Conservation (phyloP, 2,329 filamentous ascomycete species). For the Sporothrix variecibatus region DNA sequence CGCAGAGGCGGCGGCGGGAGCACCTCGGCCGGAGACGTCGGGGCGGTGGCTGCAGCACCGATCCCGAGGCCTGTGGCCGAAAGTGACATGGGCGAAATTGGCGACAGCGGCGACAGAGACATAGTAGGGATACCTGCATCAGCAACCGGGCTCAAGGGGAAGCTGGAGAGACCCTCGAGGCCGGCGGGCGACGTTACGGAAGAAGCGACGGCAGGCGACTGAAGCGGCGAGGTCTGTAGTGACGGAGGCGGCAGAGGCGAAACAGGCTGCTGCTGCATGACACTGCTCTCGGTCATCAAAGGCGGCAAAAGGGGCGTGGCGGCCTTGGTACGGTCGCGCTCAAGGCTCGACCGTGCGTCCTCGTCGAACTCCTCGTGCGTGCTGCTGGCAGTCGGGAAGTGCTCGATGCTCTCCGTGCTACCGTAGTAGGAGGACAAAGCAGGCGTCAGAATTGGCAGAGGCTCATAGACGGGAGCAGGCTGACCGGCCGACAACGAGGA, state of each 20-base stretch:
- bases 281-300: constrained; percentile 60
- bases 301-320: constrained; percentile 86
- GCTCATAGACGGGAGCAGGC: constrained; percentile 50
- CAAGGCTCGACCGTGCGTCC: constrained; percentile 49
- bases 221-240: constrained; percentile 72
- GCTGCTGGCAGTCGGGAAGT: constrained; percentile 10
- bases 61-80: neutral
- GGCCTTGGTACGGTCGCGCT: constrained; percentile 62
- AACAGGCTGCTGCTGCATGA: constrained; percentile 38
- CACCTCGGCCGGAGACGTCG: constrained; percentile 9
- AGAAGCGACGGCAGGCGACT: constrained; percentile 79
- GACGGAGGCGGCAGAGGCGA: constrained; percentile 51
- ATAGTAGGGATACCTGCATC: constrained; percentile 22
- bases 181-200: constrained; percentile 26
- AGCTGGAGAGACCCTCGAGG: neutral
- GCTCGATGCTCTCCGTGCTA: constrained; percentile 56
- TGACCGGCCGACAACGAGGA: constrained; percentile 71
- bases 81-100: neutral
- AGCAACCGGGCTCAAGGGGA: neutral
- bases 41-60: constrained; percentile 11
- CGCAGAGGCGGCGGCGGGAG: constrained; percentile 72
- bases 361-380: constrained; percentile 48
- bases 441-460: constrained; percentile 51
- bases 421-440: constrained; percentile 62
- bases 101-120: constrained; percentile 17